These are phyloP conservation scores for Oidiodendron maius DNA, from an alignment of 495 filamentous ascomycete species.

Conservation along the genomic window DNA sequence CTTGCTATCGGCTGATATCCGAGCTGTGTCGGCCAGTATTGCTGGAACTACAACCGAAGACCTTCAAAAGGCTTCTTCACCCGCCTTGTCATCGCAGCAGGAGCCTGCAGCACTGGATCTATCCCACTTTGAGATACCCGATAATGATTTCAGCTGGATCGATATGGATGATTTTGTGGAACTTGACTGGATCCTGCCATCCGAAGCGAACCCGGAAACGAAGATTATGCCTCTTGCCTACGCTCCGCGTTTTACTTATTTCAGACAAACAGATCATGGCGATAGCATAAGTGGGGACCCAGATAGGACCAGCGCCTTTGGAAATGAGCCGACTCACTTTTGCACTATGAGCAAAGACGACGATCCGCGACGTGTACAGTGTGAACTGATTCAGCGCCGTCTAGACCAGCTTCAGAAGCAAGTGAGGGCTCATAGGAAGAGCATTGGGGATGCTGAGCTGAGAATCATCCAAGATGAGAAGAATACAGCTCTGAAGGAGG, in stretches of 20 bases:
- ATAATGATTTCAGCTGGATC: conserved; percentile 91
- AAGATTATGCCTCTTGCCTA: conserved; percentile 89
- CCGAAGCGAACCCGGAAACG: conserved; percentile 84
- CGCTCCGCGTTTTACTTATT: conserved; percentile 92
- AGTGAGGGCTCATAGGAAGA: conserved; percentile 61
- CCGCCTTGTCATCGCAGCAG: conserved; percentile 40
- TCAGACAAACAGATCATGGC: conserved; percentile 90
- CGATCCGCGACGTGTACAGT: conserved; percentile 85
- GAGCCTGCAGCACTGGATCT: conserved; percentile 55
- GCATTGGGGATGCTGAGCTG: conserved; percentile 59
- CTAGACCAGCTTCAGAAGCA: conserved; percentile 74
- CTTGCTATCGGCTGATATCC: conserved; percentile 84
- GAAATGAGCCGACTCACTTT: conserved; percentile 83
- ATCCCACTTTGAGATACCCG: conserved; percentile 87
- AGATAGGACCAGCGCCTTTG: conserved; percentile 76
- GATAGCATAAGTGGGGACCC: conserved; percentile 61
- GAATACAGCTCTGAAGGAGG: conserved; percentile 44
- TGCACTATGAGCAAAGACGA: conserved; percentile 95
- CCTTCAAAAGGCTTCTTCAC: conserved; percentile 54
- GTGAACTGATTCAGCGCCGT: conserved; percentile 73
- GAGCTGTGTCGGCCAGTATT: conserved; percentile 89
- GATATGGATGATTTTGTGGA: conserved; percentile 99
- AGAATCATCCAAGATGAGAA: conserved; percentile 49
- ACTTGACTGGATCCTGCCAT: conserved; percentile 90
- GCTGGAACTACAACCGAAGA: conserved; percentile 69